A percentile compares a stretch with the other conserved stretches of the same genome.
Conservation (phyloP, 306 rosid genomes). For the Lotus japonicus region DNA sequence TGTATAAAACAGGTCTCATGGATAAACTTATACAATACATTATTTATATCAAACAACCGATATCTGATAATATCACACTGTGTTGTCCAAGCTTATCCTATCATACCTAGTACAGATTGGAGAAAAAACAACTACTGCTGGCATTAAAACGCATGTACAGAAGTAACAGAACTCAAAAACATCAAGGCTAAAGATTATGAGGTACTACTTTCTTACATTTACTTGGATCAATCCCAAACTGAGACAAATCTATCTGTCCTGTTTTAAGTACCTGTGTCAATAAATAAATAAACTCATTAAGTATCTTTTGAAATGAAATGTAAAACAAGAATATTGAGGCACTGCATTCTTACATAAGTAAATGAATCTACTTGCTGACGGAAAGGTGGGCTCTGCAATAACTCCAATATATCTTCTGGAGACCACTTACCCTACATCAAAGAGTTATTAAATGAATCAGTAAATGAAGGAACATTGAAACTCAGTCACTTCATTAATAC, state of each 20-base stretch:
- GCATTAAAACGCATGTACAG: background rate
- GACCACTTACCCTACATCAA: conserved; percentile 77
- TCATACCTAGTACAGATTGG: background rate
- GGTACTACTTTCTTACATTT: conserved; percentile 59
- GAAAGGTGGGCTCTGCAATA: conserved; percentile 92
- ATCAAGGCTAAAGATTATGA: conserved; percentile 1
- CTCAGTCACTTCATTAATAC: conserved; percentile 14
- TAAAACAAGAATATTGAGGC: background rate
- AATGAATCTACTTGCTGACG: conserved; percentile 95
- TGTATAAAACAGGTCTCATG: too few relatives aligned
- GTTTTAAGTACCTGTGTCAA: conserved; percentile 71
- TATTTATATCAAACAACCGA: too few relatives aligned
- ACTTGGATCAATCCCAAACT: conserved; percentile 93
- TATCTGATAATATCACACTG: too few relatives aligned
- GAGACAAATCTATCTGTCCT: conserved; percentile 90
- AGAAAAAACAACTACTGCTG: background rate
- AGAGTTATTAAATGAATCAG: conserved; percentile 2
- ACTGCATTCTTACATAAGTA: conserved; percentile 57
- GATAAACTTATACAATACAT: too few relatives aligned
- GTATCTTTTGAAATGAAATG: background rate
- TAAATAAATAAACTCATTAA: background rate
- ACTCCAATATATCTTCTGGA: conserved; percentile 74
- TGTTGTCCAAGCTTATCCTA: too few relatives aligned
- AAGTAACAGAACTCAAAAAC: background rate
- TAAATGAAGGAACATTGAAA: background rate